Base-by-base conservation (phyloP, 2,329 filamentous ascomycete species). In the Stachybotrys echinatus region DNA sequence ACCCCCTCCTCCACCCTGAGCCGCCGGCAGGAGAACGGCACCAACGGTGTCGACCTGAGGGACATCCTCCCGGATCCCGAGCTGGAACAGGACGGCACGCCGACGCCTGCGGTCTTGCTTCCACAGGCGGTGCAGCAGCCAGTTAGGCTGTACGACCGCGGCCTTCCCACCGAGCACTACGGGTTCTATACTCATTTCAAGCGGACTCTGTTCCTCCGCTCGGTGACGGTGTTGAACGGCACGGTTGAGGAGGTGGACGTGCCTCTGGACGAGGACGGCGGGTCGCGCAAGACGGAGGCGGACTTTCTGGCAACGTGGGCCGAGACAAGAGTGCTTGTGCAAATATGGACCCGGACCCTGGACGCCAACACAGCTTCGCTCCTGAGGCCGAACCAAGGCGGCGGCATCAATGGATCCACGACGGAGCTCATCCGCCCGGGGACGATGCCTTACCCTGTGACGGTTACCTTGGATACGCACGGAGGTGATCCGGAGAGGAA, bases 111-210 rank as follows among this genome's bases (percentile, higher is more conserved):
- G 3, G 79, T 79, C 10, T 74, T 96, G 54, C 81, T 94, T 43
- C 88, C 91, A 0, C 74, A 80, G 7, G 81, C 87, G 1, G 70
- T 75, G 1, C 81, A 86, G 52, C 94, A 97, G 61, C 92, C 90
- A 0, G 74, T 97, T 12, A 83, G 88, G 2, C 79, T 97, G 1
- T 97, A 85, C 66, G 89, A 97, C 65, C 87, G 91, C 19, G 91
- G 88, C 18, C 74, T 88, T 23, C 72, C 79, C 2, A 86, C 85
- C 0, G 92, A 97, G 66, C 90, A 96, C 69, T 96, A 95, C 67
- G 90, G 89, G 3, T 96, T 96, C 71, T 96, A 96, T 71, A 88
- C 81, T 1, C 95, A 96, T 74, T 97, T 88, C 67, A 85, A 91
- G 69, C 89, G 91, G 56, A 87, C 86, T 8, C 89, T 95, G 55